phyloP scores from a whole-genome alignment of 441 rosid genomes.

The Pelargonium citronellum region DNA sequence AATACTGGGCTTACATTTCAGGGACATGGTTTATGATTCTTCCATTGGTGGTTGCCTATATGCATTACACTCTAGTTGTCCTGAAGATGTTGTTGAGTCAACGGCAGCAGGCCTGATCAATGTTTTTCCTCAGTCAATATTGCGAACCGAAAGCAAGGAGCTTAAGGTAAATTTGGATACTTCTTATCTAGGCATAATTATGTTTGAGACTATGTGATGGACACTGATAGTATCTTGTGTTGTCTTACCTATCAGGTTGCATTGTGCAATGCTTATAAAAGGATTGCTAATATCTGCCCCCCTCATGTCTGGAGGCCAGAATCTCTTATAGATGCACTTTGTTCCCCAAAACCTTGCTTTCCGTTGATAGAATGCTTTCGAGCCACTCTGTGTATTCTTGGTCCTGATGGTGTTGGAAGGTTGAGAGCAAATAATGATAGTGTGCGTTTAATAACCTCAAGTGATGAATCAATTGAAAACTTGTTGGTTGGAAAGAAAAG shows the following conservation, averaged over 20 bases:
- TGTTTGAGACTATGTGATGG: neutral
- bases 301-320: slow-evolving; percentile 82
- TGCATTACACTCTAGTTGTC: slow-evolving; percentile 54
- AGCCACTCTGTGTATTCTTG: slow-evolving; percentile 56
- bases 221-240: neutral
- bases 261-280: slow-evolving; percentile 59
- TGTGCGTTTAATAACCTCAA: slow-evolving; percentile 26
- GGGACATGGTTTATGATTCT: slow-evolving; percentile 71
- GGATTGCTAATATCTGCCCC: slow-evolving; percentile 73
- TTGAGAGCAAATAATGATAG: slow-evolving; percentile 27
- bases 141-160: slow-evolving; percentile 79
- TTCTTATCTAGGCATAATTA: slow-evolving; percentile 21
- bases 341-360: slow-evolving; percentile 64
- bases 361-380: slow-evolving; percentile 69
- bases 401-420: slow-evolving; percentile 47
- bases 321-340: slow-evolving; percentile 54
- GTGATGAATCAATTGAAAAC: slow-evolving; percentile 33
- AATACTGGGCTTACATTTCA: slow-evolving; percentile 35
- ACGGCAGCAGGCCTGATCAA: slow-evolving; percentile 70
- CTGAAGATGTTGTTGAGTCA: slow-evolving; percentile 62
- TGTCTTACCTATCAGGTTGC: slow-evolving; percentile 52
- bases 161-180: slow-evolving; percentile 63
- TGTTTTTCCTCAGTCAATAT: slow-evolving; percentile 52
- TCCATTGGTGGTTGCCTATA: slow-evolving; percentile 75
- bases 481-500: slow-evolving; percentile 62